Evolutionary conservation across 371 early-diverging fungal genomes (phyloP), one percentile per base, ranked within the genome.

Genomic region (Apophysomyces trapeziformis): DNA sequence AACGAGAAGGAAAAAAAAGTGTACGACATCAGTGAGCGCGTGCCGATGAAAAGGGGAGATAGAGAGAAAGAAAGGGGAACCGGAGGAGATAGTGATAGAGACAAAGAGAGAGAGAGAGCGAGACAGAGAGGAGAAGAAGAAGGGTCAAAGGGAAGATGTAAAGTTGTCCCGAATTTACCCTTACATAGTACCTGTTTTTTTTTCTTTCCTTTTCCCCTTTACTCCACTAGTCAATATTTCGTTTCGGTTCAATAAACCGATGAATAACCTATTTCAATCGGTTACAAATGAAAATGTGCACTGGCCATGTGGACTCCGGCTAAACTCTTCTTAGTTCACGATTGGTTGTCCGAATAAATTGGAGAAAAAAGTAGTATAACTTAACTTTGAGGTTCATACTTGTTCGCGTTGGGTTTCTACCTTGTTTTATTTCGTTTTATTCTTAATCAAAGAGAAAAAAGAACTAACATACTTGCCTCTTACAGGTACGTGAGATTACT

Each of bases 221-320:
- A 26, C 32, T 26, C 32, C 32, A 26, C 32, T 3, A 26, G 32
- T 26, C 46, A 18, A 45, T 13, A 13, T 2, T 45, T 45, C 9
- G n/a, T 6, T 45, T 45, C 16, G 46, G 46, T 45, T n/a, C 16
- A 6, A 45, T 45, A 13, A 13, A 45, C 46, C 46, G 46, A 45
- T 45, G 16, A 13, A 6, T n/a, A n/a, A 13, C 12, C 37, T 59
- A 6, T 57, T 38, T 38, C 11, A 56, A 18, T 36, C 37, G 39
- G 38, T 37, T 26, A 26, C 32, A 26, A 26, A 26, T 26, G 32
- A 26, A 26, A 26, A 26, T 26, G 68, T 68, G 68, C 68, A 68
- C 68, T 68, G 68, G 63, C 68, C 68, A 68, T 68, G 63, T 54
- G 43, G 16, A 14, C 32, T 8, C 43, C 46, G 46, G 16, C 46